Percentiles rank a stretch among this genome's conserved stretches.
phyloP scores from a whole-genome alignment of 768 basidiomycete species.

The Auriculariales sp. region DNA sequence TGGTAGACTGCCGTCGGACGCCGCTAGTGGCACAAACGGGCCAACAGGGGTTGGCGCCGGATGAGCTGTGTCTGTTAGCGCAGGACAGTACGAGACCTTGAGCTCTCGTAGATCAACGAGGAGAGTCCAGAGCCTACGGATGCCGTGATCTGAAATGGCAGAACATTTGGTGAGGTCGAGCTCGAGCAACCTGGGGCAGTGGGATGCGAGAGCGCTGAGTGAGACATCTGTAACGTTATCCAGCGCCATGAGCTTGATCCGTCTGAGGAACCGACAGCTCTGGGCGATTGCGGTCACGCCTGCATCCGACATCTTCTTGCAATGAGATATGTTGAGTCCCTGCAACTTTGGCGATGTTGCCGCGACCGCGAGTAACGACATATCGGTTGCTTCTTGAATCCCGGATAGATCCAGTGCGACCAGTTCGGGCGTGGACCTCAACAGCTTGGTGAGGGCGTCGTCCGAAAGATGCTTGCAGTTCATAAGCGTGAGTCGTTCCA shows the following conservation, averaged over 20 bases:
- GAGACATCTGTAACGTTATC: slow-evolving; percentile 61
- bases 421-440: slow-evolving; percentile 59
- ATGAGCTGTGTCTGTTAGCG: slow-evolving; percentile 75
- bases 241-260: slow-evolving; percentile 80
- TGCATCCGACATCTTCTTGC: slow-evolving; percentile 62
- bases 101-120: slow-evolving; percentile 82
- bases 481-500: slow-evolving; percentile 82
- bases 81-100: slow-evolving; percentile 62
- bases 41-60: slow-evolving; percentile 44
- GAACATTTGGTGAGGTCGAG: slow-evolving; percentile 83
- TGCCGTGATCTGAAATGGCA: slow-evolving; percentile 56
- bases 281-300: slow-evolving; percentile 65
- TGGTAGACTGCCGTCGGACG: slow-evolving; percentile 32
- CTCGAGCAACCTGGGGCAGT: slow-evolving; percentile 80
- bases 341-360: slow-evolving; percentile 59
- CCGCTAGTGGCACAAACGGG: slow-evolving; percentile 26
- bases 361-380: slow-evolving; percentile 58
- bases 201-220: slow-evolving; percentile 58
- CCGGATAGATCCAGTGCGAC: slow-evolving; percentile 77
- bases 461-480: slow-evolving; percentile 59
- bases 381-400: slow-evolving; percentile 53
- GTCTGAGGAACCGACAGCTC: slow-evolving; percentile 61
- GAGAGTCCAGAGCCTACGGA: slow-evolving; percentile 74
- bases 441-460: slow-evolving; percentile 43
- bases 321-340: slow-evolving; percentile 82